Conservation (phyloP, 768 basidiomycete genomes). For the Lentinula lateritia region DNA sequence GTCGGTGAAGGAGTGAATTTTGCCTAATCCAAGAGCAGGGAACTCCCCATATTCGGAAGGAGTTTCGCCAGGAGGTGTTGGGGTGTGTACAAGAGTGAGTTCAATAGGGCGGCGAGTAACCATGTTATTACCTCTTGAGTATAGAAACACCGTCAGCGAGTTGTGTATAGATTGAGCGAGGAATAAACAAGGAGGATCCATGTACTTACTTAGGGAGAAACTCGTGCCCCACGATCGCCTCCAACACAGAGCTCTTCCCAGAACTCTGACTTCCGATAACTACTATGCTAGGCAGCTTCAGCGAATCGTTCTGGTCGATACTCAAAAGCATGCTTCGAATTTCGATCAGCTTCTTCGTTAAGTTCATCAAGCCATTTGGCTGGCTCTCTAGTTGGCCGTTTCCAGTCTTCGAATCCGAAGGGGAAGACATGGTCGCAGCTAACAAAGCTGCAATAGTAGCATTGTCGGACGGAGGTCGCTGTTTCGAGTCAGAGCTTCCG, state of each 20-base stretch:
- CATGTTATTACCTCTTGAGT: slow-evolving; percentile 91
- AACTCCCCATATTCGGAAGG: slow-evolving; percentile 90
- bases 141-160: slow-evolving; percentile 5
- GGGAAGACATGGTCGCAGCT: slow-evolving; percentile 74
- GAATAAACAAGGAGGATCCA: background rate
- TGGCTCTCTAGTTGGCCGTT: slow-evolving; percentile 35
- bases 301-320: slow-evolving; percentile 91
- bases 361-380: slow-evolving; percentile 85
- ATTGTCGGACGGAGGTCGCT: slow-evolving; percentile 50
- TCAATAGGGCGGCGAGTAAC: slow-evolving; percentile 98
- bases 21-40: slow-evolving; percentile 82
- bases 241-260: slow-evolving; percentile 95
- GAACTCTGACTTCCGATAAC: slow-evolving; percentile 98
- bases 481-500: slow-evolving; percentile 28
- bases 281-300: slow-evolving; percentile 96
- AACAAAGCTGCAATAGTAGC: slow-evolving; percentile 69
- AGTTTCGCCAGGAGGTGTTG: slow-evolving; percentile 47
- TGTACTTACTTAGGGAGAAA: slow-evolving; percentile 90
- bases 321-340: slow-evolving; percentile 92
- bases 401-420: slow-evolving; percentile 48
- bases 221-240: slow-evolving; percentile 96
- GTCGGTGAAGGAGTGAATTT: slow-evolving; percentile 84
- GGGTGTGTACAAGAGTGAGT: slow-evolving; percentile 92
- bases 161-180: background rate
- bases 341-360: slow-evolving; percentile 94